These are phyloP conservation scores for Prillingera fragicola DNA, from an alignment of 1,284 basidiomycete species.

Conservation along the genomic window DNA sequence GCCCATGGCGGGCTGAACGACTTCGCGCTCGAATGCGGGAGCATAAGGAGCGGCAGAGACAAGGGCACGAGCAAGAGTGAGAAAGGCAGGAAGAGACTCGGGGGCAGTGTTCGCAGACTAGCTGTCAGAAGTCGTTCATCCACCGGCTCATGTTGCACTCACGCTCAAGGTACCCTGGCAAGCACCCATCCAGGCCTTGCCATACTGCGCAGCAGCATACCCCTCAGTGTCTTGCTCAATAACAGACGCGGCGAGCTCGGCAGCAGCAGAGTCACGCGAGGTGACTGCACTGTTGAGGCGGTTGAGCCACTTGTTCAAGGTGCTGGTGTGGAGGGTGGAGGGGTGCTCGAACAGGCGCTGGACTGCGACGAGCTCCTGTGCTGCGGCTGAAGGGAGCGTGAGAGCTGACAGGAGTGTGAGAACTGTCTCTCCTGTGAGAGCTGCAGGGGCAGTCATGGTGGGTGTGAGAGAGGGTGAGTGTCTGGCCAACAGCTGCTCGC, in stretches of 20 bases:
- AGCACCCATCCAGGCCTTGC: slow-evolving; percentile 38
- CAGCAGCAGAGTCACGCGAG: slow-evolving; percentile 21
- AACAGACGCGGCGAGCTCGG: slow-evolving; percentile 25
- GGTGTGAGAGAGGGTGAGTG: neutral
- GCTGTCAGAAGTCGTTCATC: slow-evolving; percentile 8
- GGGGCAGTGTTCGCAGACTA: slow-evolving; percentile 6
- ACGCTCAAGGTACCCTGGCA: slow-evolving; percentile 29
- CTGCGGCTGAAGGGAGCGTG: slow-evolving; percentile 26
- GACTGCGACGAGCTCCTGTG: slow-evolving; percentile 24
- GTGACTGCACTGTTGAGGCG: slow-evolving; percentile 37
- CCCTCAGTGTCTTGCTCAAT: slow-evolving; percentile 40
- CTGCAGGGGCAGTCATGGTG: neutral
- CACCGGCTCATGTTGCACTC: slow-evolving; percentile 3
- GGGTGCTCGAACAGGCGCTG: slow-evolving; percentile 30
- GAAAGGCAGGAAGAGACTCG: slow-evolving; percentile 9
- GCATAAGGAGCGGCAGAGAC: slow-evolving; percentile 27
- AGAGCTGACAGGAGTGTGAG: slow-evolving; percentile 29
- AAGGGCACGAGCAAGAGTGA: slow-evolving; percentile 26
- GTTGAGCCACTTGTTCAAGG: slow-evolving; percentile 31
- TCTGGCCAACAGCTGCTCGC: neutral
- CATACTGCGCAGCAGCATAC: slow-evolving; percentile 30
- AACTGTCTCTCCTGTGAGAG: slow-evolving; percentile 3
- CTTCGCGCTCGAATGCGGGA: slow-evolving; percentile 42
- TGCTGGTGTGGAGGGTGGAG: slow-evolving; percentile 22
- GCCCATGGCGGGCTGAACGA: slow-evolving; percentile 40